Conservation (phyloP, 371 early-diverging fungal genomes). For the Catenaria anguillulae region DNA sequence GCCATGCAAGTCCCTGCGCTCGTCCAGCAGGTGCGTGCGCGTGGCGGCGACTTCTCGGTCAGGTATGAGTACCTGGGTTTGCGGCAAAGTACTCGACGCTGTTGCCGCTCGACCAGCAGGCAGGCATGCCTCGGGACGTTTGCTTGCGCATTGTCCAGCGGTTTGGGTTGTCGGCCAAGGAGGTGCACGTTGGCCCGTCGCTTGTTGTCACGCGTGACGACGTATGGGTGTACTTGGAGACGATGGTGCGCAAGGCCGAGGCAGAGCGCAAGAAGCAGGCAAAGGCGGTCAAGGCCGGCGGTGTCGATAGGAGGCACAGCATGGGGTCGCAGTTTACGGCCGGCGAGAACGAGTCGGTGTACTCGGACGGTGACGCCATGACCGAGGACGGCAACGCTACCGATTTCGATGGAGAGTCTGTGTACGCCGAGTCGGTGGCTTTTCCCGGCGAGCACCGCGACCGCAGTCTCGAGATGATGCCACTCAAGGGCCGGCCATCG, state of each 20-base stretch:
- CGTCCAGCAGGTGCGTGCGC: background rate
- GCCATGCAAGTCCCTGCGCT: background rate
- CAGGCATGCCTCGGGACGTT: background rate
- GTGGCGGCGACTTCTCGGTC: slow-evolving; percentile 4
- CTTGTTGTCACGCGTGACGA: background rate
- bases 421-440: background rate
- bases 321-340: background rate
- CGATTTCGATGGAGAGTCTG: background rate
- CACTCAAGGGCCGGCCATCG: too few species aligned
- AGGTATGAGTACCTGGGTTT: background rate
- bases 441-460: background rate
- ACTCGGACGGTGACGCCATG: background rate
- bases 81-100: background rate
- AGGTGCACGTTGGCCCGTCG: background rate
- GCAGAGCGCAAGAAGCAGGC: slow-evolving; percentile 1
- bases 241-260: slow-evolving; percentile 1
- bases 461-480: background rate
- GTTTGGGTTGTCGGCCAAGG: background rate
- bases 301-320: background rate
- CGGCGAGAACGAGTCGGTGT: background rate
- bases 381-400: background rate
- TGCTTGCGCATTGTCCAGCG: background rate
- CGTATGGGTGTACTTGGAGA: slow-evolving; percentile 1
- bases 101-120: background rate
- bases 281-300: background rate